These are phyloP conservation scores for Aspergillus ochraceus DNA, from an alignment of 2,329 filamentous ascomycete species.

Conservation along the genomic window DNA sequence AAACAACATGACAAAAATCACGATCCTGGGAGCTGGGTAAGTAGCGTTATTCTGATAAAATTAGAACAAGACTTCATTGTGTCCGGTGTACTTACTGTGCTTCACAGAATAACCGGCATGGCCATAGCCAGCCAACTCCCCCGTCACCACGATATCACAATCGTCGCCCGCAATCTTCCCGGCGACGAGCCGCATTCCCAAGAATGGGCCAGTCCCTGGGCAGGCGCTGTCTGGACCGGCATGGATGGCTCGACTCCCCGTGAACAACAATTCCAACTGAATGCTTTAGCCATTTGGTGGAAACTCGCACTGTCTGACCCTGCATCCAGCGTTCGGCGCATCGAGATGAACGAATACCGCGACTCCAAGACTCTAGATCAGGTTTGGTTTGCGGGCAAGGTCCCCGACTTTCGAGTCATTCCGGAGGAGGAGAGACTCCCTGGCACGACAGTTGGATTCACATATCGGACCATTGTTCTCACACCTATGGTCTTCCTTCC, in stretches of 20 bases:
- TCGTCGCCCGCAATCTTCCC: slow-evolving; percentile 34
- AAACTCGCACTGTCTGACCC: slow-evolving; percentile 7
- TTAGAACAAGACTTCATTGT: not conserved
- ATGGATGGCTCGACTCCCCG: slow-evolving; percentile 12
- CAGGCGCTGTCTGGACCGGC: slow-evolving; percentile 33
- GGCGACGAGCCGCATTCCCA: slow-evolving; percentile 30
- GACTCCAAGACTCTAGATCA: slow-evolving; percentile 8
- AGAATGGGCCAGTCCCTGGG: slow-evolving; percentile 29
- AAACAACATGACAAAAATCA: slow-evolving; percentile 10
- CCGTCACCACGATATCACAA: slow-evolving; percentile 23
- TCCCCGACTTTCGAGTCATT: slow-evolving; percentile 17
- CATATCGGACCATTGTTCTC: not conserved
- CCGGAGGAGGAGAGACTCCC: not conserved
- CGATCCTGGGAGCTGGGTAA: slow-evolving; percentile 15
- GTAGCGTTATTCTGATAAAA: not conserved
- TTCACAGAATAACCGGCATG: slow-evolving; percentile 10
- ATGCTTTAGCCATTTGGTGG: slow-evolving; percentile 11
- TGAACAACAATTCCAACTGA: slow-evolving; percentile 31
- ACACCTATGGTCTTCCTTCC: slow-evolving; percentile 6
- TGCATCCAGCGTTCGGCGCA: slow-evolving; percentile 10
- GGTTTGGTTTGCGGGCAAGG: slow-evolving; percentile 11
- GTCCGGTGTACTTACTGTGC: not conserved
- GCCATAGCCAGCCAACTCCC: slow-evolving; percentile 8
- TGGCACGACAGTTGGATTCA: not conserved
- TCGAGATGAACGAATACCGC: slow-evolving; percentile 15